Conservation (phyloP, 352 stramenopile genomes). For the Phytophthora lateralis region DNA sequence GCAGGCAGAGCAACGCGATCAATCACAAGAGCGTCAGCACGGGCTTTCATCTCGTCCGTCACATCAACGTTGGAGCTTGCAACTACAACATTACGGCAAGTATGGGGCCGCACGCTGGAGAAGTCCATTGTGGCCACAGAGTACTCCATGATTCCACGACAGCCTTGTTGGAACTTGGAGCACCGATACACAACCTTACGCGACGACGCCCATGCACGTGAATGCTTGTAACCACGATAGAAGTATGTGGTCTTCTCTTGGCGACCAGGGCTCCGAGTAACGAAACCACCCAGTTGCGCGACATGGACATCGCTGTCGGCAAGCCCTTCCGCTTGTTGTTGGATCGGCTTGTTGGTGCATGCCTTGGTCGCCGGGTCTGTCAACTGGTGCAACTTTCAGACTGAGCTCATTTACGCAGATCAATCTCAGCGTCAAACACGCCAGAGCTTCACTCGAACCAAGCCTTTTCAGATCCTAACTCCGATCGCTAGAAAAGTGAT, state of each 20-base stretch:
- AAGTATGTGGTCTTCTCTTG: background rate
- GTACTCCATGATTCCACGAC: slow-evolving; percentile 17
- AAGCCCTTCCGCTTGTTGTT: background rate
- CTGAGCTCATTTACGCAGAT: too few species aligned
- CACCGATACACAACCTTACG: slow-evolving; percentile 21
- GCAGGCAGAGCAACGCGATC: slow-evolving; percentile 3
- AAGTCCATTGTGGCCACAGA: slow-evolving; percentile 18
- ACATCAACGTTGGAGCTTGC: background rate
- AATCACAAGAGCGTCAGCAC: background rate
- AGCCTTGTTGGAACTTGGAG: slow-evolving; percentile 14
- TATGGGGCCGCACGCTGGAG: background rate
- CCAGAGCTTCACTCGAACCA: background rate
- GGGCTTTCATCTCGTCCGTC: slow-evolving; percentile 5
- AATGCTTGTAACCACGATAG: slow-evolving; percentile 17
- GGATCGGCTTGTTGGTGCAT: background rate
- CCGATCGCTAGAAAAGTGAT: too few species aligned
- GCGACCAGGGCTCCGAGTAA: background rate
- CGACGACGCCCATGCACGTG: slow-evolving; percentile 1
- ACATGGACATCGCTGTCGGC: too few species aligned
- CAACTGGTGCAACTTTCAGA: too few species aligned
- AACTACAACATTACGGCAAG: slow-evolving; percentile 2
- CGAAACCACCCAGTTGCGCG: background rate
- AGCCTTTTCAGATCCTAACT: background rate
- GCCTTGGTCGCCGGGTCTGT: background rate
- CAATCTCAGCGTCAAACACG: too few species aligned